Base-by-base conservation (phyloP, 371 early-diverging fungal species). In the Conidiobolus incongruus region DNA sequence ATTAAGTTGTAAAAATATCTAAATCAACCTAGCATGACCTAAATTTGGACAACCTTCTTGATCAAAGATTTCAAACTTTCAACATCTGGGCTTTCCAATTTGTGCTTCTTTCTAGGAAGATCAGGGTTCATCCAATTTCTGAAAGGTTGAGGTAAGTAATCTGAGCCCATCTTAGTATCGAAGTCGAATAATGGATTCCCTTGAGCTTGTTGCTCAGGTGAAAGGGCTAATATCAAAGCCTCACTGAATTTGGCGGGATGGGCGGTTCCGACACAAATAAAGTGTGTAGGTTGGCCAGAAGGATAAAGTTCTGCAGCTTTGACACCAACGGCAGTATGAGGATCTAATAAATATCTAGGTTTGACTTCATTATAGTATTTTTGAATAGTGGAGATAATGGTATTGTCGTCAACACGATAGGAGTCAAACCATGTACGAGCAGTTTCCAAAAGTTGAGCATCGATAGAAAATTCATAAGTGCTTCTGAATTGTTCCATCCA, bases 191-290 rank as follows among this genome's bases (percentile, higher is more conserved):
- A 26, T 26, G 3, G 26, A 22, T 2, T 17, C 2, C 15, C 28
- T 37, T 37, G 37, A 32, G 11, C 43, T 5, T 16, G 23, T 2
- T 5, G 6, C 12, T 31, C 22, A 2, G 12, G 17, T 1, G 31
- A 10, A 44, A 88, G 60, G 15, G 93, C 82, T 40, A 59, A 53
- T 49, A 76, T 71, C 24, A 94, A 89, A 11, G 93, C 86, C 26
- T 83, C 87, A 2, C 84, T 71, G 60, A 95, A 95, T 60, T 95
- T 95, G 38, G 91, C 91, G 21, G 96, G 96, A 40, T 86, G 88
- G 16, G 96, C 96, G 0, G 96, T 93, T 22, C 90, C 73, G 29
- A 95, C 63, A 40, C 80, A 79, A 33, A 92, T 60, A 39, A 75
- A 62, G 39, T 23, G 13, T 1, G 15, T 16, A 34, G 15, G 39